Evolutionary conservation across 441 rosid species (phyloP), one percentile per base, ranked within the genome.

Genomic region (Eutrema salsugineum): DNA sequence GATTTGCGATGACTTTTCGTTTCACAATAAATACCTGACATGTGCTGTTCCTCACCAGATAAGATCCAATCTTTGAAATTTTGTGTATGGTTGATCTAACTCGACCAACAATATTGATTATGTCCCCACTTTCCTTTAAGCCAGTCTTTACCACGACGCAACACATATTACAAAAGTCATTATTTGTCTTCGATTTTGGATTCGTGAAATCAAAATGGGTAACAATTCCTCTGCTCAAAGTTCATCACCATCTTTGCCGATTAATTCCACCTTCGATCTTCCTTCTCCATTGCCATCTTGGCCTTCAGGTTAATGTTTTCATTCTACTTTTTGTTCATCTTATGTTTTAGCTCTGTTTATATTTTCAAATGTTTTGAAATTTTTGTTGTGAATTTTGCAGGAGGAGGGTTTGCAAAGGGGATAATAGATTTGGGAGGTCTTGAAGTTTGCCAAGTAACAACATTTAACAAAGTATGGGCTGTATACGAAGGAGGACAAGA

Each of bases 391-490:
- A 35, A n/a, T 35, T 17, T 17, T 8, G 11, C 62, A 88, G 97
- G 92, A 43, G 77, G 73, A 43, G 94, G 94, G 1, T 93, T 91
- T 77, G 97, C 82, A 11, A 82, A 47, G 43, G 97, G 96, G 30
- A 69, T 36, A 10, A 79, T 91, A 38, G 91, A 91, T 70, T 83
- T 91, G 3, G 97, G 95, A 59, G 98, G 96, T 22, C 75, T 91
- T 58, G 71, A 82, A 68, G 93, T 88, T n/a, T 51, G 63, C 60
- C 90, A 80, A 65, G 75, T 85, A 47, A 73, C 88, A 59, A 73
- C 83, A 10, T 80, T 89, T 44, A 74, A 70, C 43, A 86, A 86
- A 83, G 82, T 89, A 19, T 91, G 98, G 98, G 79, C 85, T 3
- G 57, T 82, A 2, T 65, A 81, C 14, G 87, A 89, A 74, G 97